Conservation (phyloP, 225 moss, liverwort and hornwort genomes). For the Rhytidiadelphus loreus region DNA sequence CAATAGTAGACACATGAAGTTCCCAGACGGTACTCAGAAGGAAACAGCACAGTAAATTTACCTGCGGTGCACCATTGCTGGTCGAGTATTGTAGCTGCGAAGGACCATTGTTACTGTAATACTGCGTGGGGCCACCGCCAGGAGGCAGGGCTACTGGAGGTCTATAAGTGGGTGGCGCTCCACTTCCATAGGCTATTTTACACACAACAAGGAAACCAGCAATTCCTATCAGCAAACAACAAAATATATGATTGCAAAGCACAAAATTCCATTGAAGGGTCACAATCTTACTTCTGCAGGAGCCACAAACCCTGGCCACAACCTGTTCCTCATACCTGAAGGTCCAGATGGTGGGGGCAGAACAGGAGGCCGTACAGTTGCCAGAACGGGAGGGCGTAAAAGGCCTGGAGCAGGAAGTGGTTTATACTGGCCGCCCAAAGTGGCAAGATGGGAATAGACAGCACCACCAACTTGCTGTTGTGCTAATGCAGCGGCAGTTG, state of each 20-base stretch:
- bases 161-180: slow-evolving; percentile 37
- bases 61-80: slow-evolving; percentile 47
- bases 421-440: slow-evolving; percentile 79
- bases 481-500: slow-evolving; percentile 54
- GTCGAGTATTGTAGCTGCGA: slow-evolving; percentile 34
- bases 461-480: slow-evolving; percentile 78
- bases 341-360: slow-evolving; percentile 74
- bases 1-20: neutral
- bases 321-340: slow-evolving; percentile 44
- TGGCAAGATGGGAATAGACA: slow-evolving; percentile 77
- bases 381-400: slow-evolving; percentile 61
- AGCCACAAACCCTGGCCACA: neutral
- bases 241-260: neutral
- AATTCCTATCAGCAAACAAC: neutral
- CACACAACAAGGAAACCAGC: neutral
- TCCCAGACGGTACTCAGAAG: neutral
- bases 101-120: slow-evolving; percentile 38
- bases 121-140: slow-evolving; percentile 31
- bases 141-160: slow-evolving; percentile 42
- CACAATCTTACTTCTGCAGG: neutral
- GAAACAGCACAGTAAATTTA: neutral
- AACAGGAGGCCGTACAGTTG: slow-evolving; percentile 75
- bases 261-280: neutral
- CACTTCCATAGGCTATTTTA: slow-evolving; percentile 35
- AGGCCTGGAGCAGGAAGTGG: slow-evolving; percentile 68